These are phyloP conservation scores for Heracleum sosnowskyi DNA, from an alignment of 129 eudicot genomes.

Conservation along the genomic window DNA sequence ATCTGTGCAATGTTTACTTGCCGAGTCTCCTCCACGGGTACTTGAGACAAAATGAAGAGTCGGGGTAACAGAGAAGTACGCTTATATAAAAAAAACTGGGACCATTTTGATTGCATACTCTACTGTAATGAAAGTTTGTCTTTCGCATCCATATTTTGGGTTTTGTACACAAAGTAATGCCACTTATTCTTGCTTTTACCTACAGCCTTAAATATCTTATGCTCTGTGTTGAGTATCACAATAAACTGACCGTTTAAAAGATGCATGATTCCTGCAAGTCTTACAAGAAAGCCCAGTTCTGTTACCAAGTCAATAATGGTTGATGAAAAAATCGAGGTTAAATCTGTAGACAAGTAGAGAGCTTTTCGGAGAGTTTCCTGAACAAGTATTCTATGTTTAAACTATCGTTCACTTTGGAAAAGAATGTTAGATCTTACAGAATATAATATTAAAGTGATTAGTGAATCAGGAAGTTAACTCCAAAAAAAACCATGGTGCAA, in stretches of 20 bases:
- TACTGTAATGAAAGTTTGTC: too few species aligned
- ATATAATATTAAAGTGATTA: background rate
- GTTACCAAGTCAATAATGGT: background rate
- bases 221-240: background rate
- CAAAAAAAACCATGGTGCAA: background rate
- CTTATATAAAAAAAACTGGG: background rate
- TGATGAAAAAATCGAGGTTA: background rate
- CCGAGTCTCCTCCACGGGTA: too few species aligned
- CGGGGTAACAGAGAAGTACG: too few species aligned
- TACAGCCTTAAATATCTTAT: background rate
- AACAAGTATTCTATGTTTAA: background rate
- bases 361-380: background rate
- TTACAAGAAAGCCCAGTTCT: background rate
- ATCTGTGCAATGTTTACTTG: too few species aligned
- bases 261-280: background rate
- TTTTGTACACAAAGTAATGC: background rate
- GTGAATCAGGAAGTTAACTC: background rate
- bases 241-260: background rate
- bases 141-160: too few species aligned
- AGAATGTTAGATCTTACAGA: background rate
- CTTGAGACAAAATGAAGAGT: too few species aligned
- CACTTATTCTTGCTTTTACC: background rate
- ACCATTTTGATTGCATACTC: background rate
- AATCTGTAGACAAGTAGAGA: background rate
- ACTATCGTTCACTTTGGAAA: background rate